Evolutionary conservation across 2,329 filamentous ascomycete species (phyloP).

Genomic region (Trichoderma koningii): DNA sequence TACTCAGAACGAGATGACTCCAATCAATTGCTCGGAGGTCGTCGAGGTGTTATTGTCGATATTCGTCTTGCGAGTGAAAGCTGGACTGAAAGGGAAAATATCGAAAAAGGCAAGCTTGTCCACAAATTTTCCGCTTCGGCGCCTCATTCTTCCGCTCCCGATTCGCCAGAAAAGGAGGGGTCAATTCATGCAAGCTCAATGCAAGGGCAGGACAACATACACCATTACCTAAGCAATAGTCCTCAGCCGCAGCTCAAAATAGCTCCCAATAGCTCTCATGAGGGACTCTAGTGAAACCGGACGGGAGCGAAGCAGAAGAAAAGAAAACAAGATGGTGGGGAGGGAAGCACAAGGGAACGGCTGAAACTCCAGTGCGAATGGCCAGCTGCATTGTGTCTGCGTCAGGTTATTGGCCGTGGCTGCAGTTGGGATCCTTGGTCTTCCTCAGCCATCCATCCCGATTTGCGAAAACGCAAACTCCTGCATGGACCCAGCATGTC

Average conservation of each 20-base stretch:
- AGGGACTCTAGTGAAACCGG: too few species aligned
- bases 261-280: background rate
- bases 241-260: background rate
- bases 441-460: background rate
- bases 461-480: background rate
- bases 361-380: background rate
- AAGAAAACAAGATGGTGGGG: background rate
- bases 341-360: background rate
- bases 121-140: conserved; percentile 20
- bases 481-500: background rate
- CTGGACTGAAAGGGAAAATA: background rate
- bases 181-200: background rate
- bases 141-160: conserved; percentile 15
- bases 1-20: conserved; percentile 1
- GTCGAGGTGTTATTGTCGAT: background rate
- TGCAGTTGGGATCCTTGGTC: background rate
- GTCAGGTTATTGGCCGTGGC: background rate
- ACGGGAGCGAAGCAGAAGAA: background rate
- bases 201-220: background rate
- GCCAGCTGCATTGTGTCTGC: background rate
- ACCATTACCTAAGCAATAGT: background rate
- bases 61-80: background rate
- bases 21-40: conserved; percentile 13
- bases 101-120: conserved; percentile 8
- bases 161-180: background rate